phyloP scores from a whole-genome alignment of 108 stramenopile species.

The Cyclostephanos tholiformis region DNA sequence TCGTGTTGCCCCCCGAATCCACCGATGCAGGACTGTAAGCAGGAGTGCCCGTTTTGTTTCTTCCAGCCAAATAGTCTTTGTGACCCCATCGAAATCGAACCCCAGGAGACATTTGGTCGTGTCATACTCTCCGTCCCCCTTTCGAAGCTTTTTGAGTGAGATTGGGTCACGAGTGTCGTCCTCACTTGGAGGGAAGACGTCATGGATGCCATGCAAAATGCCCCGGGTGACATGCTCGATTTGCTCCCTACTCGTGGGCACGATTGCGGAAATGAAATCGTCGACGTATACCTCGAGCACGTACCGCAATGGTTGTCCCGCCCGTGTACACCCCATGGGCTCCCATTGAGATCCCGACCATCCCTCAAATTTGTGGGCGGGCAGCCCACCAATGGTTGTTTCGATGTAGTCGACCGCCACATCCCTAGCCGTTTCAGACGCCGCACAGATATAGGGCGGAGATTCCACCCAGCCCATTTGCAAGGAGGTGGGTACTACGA shows the following conservation, averaged over 20 bases:
- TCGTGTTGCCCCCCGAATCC: not conserved
- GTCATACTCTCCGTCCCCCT: not conserved
- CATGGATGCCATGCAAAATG: not conserved
- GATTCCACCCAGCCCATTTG: no score
- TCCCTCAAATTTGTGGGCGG: not conserved
- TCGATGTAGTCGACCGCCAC: not conserved
- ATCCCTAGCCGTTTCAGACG: not conserved
- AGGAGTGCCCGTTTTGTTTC: not conserved
- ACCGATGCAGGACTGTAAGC: not conserved
- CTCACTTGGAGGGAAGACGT: not conserved
- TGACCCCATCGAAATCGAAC: not conserved
- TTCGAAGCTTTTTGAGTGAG: conserved; percentile 6
- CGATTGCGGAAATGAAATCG: not conserved
- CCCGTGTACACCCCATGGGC: no score
- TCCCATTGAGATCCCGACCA: not conserved
- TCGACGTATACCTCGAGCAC: not conserved
- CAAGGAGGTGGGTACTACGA: no score
- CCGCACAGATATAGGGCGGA: no score
- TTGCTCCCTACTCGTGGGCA: not conserved
- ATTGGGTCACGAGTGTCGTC: not conserved
- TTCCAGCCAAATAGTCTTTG: not conserved
- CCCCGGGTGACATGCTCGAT: not conserved
- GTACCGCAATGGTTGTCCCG: not conserved
- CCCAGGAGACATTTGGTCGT: not conserved
- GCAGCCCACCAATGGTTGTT: not conserved